phyloP scores from a whole-genome alignment of 2,329 filamentous ascomycete species.

The Cercospora zeina region DNA sequence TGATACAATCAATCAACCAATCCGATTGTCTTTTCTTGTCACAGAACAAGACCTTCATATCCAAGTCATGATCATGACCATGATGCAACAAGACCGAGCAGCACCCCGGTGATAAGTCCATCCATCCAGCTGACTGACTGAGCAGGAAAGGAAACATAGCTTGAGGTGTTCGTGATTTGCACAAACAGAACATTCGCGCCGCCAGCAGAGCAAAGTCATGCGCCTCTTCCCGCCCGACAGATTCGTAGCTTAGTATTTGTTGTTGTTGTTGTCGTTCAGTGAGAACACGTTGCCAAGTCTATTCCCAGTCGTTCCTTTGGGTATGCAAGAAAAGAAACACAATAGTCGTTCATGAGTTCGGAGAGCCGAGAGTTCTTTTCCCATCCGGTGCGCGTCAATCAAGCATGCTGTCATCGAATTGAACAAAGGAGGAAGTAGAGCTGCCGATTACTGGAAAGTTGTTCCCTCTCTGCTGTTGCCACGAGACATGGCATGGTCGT shows the following conservation, averaged over 20 bases:
- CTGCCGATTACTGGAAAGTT: constrained; percentile 19
- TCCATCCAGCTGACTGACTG: too few species aligned
- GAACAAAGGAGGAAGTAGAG: neutral
- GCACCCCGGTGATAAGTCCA: too few species aligned
- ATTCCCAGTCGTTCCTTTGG: neutral
- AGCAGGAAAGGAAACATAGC: too few species aligned
- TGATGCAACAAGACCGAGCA: too few species aligned
- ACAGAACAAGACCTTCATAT: too few species aligned
- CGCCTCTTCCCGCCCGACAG: neutral
- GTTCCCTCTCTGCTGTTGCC: constrained; percentile 27
- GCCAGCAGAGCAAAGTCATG: constrained; percentile 14
- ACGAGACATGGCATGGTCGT: constrained; percentile 27
- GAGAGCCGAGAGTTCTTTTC: neutral
- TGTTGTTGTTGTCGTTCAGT: neutral
- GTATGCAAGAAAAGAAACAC: neutral
- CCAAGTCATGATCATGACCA: too few species aligned
- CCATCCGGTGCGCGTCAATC: neutral
- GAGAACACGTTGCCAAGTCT: neutral
- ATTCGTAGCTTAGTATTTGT: neutral
- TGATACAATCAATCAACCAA: too few species aligned
- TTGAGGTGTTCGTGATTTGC: too few species aligned
- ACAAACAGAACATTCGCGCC: neutral
- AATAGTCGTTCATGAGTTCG: neutral
- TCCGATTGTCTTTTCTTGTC: too few species aligned
- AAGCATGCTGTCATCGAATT: neutral